Percentiles rank a stretch among this genome's conserved stretches.
Conservation (phyloP, 2,329 filamentous ascomycete genomes). For the Stromatinia cepivora region DNA sequence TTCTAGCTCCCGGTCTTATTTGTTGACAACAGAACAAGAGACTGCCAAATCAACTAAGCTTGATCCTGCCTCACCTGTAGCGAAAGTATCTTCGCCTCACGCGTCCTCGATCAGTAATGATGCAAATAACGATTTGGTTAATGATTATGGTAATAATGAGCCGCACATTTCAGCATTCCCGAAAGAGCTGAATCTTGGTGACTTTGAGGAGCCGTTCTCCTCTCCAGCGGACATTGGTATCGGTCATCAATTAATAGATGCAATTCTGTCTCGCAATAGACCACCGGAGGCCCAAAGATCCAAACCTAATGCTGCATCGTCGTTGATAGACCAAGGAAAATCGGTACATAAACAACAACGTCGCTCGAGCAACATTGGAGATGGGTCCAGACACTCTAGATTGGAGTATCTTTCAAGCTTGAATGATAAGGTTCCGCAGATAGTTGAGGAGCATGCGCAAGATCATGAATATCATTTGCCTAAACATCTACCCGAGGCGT, state of each 20-base stretch:
- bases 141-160: not conserved
- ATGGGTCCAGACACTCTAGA: not conserved
- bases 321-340: not conserved
- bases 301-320: not conserved
- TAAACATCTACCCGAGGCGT: not conserved
- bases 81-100: not conserved
- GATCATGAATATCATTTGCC: too few relatives aligned
- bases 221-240: constrained; percentile 28
- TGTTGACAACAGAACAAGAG: not conserved
- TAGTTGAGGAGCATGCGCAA: not conserved
- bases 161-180: not conserved
- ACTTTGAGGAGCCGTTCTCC: constrained; percentile 25
- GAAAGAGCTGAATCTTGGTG: not conserved
- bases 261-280: constrained; percentile 27
- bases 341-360: not conserved
- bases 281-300: not conserved
- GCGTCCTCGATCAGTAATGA: not conserved
- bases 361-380: not conserved
- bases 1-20: not conserved
- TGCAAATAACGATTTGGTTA: not conserved
- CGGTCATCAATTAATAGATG: constrained; percentile 31
- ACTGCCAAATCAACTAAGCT: not conserved
- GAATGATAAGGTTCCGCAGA: not conserved
- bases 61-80: not conserved
- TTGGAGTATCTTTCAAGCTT: not conserved